phyloP scores from a whole-genome alignment of 306 rosid genomes.

The Rubus parviflorus region DNA sequence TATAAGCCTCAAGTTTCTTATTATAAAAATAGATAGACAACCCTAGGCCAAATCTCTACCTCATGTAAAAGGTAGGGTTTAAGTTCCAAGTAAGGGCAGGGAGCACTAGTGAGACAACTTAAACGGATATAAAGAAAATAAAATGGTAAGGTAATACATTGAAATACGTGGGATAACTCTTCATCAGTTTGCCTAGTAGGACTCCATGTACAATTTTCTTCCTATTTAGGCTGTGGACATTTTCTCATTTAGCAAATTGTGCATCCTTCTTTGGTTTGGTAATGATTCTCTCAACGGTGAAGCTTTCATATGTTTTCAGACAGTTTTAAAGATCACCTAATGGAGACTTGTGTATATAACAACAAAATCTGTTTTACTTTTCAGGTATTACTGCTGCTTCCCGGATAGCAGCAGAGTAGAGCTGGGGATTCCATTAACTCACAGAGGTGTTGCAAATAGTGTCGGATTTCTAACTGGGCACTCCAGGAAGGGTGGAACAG shows the following conservation, averaged over 20 bases:
- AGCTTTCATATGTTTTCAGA: not conserved
- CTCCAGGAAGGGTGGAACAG: conserved; percentile 93
- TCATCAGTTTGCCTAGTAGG: not conserved
- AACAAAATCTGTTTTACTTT: conserved; percentile 15
- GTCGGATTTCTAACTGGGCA: conserved; percentile 92
- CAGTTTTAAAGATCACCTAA: not conserved
- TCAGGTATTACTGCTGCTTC: conserved; percentile 96
- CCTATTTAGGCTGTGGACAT: not conserved
- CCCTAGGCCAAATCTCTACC: not conserved
- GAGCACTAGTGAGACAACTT: not conserved
- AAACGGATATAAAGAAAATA: not conserved
- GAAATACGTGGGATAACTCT: not conserved
- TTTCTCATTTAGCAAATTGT: not conserved
- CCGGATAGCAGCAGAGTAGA: conserved; percentile 89
- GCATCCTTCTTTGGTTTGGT: too few relatives aligned
- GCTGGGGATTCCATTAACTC: conserved; percentile 88
- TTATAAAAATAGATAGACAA: not conserved
- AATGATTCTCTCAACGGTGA: not conserved
- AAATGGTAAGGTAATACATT: not conserved
- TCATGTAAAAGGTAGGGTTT: not conserved
- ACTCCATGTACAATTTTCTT: not conserved
- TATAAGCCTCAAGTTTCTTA: not conserved
- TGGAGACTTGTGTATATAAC: not conserved
- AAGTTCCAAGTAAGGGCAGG: not conserved
- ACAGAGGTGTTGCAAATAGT: conserved; percentile 76